A percentile compares a stretch with the other conserved stretches of the same genome.
These are phyloP conservation scores for Hirsutella thompsonii DNA, from an alignment of 2,329 filamentous ascomycete genomes.

Conservation along the genomic window DNA sequence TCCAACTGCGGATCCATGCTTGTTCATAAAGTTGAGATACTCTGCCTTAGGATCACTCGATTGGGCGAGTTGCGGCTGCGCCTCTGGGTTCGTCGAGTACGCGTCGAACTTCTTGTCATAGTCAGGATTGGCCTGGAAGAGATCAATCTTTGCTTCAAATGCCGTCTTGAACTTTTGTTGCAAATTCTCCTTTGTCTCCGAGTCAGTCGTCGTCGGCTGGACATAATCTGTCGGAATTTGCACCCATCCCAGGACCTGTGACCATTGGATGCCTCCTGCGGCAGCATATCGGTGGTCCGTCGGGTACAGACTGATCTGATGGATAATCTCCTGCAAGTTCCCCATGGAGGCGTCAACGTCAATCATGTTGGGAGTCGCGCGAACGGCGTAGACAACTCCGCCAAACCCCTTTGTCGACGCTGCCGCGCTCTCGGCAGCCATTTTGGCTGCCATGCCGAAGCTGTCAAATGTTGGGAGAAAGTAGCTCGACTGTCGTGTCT, in stretches of 20 bases:
- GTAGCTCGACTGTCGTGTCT: neutral
- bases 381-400: neutral
- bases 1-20: neutral
- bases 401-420: neutral
- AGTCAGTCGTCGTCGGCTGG: neutral
- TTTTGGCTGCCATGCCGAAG: neutral
- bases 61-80: neutral
- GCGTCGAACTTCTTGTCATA: neutral
- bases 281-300: too few relatives aligned
- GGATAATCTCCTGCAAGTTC: too few relatives aligned
- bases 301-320: too few relatives aligned
- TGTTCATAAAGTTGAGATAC: neutral
- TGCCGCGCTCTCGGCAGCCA: too few relatives aligned
- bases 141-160: neutral
- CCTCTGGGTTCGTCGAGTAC: neutral
- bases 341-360: too few relatives aligned
- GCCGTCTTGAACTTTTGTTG: neutral
- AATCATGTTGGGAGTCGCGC: neutral
- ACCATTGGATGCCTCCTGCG: slow-evolving; percentile 1
- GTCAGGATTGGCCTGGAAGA: neutral
- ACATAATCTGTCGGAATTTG: slow-evolving; percentile 1
- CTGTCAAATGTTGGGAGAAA: neutral
- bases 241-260: neutral
- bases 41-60: neutral
- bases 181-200: neutral